Percentiles rank a stretch among this genome's conserved stretches.
phyloP scores from a whole-genome alignment of 352 stramenopile genomes.

The Phytophthora sojae region DNA sequence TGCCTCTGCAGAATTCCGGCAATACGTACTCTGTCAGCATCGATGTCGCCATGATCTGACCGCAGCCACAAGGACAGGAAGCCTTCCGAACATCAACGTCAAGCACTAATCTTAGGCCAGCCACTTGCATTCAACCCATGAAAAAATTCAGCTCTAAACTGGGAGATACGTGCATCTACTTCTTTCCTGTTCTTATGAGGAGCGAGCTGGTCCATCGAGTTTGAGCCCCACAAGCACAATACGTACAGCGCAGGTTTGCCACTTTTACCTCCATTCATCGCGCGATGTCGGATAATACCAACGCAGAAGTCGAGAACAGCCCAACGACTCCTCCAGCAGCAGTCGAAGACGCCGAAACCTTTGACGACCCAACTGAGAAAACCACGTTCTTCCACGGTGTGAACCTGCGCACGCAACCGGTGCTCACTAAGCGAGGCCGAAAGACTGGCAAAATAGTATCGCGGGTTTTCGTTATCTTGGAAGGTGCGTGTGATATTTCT shows the following conservation, averaged over 20 bases:
- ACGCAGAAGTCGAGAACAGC: slow-evolving; percentile 1
- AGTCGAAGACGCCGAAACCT: slow-evolving; percentile 16
- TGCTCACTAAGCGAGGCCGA: slow-evolving; percentile 76
- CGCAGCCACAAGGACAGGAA: background rate
- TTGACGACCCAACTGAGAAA: slow-evolving; percentile 9
- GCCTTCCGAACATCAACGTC: background rate
- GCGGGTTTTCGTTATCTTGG: slow-evolving; percentile 79
- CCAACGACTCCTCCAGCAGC: background rate
- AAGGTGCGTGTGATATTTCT: slow-evolving; percentile 43
- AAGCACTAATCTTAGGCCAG: slow-evolving; percentile 23
- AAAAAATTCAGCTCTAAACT: slow-evolving; percentile 24
- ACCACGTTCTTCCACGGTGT: slow-evolving; percentile 64
- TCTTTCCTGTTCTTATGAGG: slow-evolving; percentile 23
- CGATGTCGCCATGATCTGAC: background rate
- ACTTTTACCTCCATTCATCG: background rate
- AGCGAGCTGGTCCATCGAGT: slow-evolving; percentile 2
- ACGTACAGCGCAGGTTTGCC: background rate
- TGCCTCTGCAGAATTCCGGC: too few species aligned
- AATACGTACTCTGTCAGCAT: background rate
- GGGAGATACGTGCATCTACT: background rate
- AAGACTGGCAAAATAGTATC: slow-evolving; percentile 74
- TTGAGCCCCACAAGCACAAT: background rate
- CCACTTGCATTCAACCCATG: background rate
- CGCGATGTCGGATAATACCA: slow-evolving; percentile 24
- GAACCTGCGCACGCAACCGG: slow-evolving; percentile 70